Conservation (phyloP, 1,284 basidiomycete species). For the Hortiboletus rubellus region DNA sequence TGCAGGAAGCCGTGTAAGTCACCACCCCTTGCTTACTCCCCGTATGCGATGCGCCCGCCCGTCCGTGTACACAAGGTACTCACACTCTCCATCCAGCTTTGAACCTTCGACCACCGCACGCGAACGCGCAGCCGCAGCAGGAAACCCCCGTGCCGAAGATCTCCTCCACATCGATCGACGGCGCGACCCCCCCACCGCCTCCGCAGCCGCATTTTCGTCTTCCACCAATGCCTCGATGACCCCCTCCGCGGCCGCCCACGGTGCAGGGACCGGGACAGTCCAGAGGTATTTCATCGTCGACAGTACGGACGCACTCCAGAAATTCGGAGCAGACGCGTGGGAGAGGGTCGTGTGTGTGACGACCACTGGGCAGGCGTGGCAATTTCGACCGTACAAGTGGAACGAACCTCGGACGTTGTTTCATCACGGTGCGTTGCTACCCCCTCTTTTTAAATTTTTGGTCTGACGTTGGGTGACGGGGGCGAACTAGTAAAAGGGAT, state of each 20-base stretch:
- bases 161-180: conserved; percentile 82
- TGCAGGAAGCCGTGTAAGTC: conserved; percentile 69
- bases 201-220: conserved; percentile 14
- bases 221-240: neutral
- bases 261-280: conserved; percentile 11
- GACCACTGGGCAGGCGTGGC: conserved; percentile 96
- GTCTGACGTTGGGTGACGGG: neutral
- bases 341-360: conserved; percentile 95
- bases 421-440: conserved; percentile 68
- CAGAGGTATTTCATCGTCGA: neutral
- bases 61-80: neutral
- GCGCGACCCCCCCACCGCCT: conserved; percentile 59
- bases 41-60: neutral
- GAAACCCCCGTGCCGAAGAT: conserved; percentile 79
- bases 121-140: conserved; percentile 63
- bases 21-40: neutral
- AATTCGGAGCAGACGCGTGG: conserved; percentile 92
- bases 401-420: conserved; percentile 88
- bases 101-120: conserved; percentile 78
- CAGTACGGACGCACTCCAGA: conserved; percentile 39
- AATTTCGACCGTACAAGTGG: conserved; percentile 97
- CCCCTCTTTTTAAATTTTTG: neutral
- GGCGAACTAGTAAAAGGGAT: conserved; percentile 77
- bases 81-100: conserved; percentile 49
- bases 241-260: conserved; percentile 4